Evolutionary conservation across 148 eudicot species (phyloP).

Genomic region (Fagopyrum tataricum): DNA sequence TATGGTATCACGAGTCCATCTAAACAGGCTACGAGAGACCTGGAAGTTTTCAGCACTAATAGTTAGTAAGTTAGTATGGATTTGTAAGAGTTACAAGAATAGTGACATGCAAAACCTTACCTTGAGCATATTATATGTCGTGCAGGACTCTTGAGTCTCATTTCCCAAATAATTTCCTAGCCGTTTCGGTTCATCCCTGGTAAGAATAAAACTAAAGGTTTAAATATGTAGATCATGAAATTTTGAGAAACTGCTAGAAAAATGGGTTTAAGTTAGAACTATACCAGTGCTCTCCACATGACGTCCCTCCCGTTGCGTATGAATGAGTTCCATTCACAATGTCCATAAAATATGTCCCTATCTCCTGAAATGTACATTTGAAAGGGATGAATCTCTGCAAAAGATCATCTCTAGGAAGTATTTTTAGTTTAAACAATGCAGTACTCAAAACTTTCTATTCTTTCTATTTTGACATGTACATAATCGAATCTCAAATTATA

Average conservation of each 20-base stretch:
- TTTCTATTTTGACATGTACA: neutral
- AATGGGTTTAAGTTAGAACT: neutral
- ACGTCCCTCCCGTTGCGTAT: too few relatives aligned
- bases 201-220: neutral
- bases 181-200: constrained; percentile 30
- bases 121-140: too few relatives aligned
- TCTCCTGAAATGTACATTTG: constrained; percentile 44
- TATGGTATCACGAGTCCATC: too few relatives aligned
- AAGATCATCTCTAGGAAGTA: neutral
- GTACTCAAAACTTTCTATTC: neutral
- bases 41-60: too few relatives aligned
- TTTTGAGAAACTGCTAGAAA: too few relatives aligned
- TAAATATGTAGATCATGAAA: neutral
- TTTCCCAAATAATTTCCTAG: too few relatives aligned
- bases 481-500: neutral
- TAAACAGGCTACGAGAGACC: constrained; percentile 12
- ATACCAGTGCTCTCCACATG: constrained; percentile 54
- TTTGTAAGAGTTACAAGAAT: neutral
- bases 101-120: neutral
- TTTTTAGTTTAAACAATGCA: too few relatives aligned
- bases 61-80: too few relatives aligned
- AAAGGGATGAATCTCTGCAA: neutral
- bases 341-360: constrained; percentile 48
- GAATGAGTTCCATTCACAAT: too few relatives aligned
- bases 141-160: too few relatives aligned